These are phyloP conservation scores for Fusarium irregulare DNA, from an alignment of 2,329 filamentous ascomycete genomes.

Conservation along the genomic window DNA sequence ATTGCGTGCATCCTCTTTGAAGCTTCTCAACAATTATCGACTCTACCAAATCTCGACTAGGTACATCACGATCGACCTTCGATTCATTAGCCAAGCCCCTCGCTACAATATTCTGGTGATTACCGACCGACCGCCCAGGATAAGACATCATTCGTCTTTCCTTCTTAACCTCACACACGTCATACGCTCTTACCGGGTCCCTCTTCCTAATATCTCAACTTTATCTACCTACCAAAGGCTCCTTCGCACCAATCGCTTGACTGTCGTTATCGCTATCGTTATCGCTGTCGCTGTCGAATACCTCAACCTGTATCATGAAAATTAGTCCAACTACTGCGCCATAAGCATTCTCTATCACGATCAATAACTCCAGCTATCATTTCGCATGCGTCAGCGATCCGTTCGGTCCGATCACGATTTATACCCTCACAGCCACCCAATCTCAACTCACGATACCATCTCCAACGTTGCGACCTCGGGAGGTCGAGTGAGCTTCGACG, in stretches of 20 bases:
- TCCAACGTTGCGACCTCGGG: constrained; percentile 39
- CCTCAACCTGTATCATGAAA: constrained; percentile 40
- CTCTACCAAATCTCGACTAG: constrained; percentile 30
- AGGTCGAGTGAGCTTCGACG: constrained; percentile 47
- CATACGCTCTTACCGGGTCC: constrained; percentile 6
- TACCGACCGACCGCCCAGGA: constrained; percentile 7
- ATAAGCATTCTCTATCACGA: constrained; percentile 25
- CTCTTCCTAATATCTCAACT: neutral
- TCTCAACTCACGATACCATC: constrained; percentile 16
- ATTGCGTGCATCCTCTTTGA: constrained; percentile 31
- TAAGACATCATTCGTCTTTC: constrained; percentile 1
- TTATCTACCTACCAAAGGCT: constrained; percentile 7
- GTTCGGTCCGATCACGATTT: constrained; percentile 26
- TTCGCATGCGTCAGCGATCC: constrained; percentile 44
- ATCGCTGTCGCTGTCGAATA: constrained; percentile 40
- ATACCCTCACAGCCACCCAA: constrained; percentile 19
- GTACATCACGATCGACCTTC: constrained; percentile 43
- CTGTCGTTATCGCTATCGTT: constrained; percentile 39
- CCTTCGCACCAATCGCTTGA: constrained; percentile 21
- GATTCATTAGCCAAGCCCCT: constrained; percentile 35
- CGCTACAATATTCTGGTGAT: constrained; percentile 20
- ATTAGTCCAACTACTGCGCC: constrained; percentile 23
- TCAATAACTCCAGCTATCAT: constrained; percentile 7
- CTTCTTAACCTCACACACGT: constrained; percentile 23
- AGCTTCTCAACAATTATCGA: constrained; percentile 42